Evolutionary conservation across 352 stramenopile species (phyloP), one percentile per base, ranked within the genome.

Genomic region (Globisporangium abappressorium): DNA sequence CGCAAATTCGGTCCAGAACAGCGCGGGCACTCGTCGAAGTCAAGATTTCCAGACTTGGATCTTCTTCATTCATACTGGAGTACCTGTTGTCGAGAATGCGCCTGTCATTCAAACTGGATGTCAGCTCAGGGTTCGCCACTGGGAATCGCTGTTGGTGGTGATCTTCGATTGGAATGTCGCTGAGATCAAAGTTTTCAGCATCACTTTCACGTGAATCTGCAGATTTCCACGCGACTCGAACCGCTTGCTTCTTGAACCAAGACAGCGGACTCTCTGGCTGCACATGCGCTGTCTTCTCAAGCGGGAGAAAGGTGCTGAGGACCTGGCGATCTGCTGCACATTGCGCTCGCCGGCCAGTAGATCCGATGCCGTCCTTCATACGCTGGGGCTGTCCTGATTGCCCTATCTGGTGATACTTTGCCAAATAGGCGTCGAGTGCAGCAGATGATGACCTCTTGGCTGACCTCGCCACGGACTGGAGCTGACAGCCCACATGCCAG

Each of bases 241-340:
- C 30, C 18, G 77, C 77, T 65, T 85, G 74, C n/a, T 69, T 78
- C 24, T 75, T 69, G 28, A 88, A 84, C 2, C 80, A 72, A 38
- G 80, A 85, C 22, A 85, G 59, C 5, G 80, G 80, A 15, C 77
- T 85, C 46, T 76, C 67, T 28, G 70, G 66, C 6, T 36, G 34
- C 7, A 33, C 28, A 2, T 41, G 54, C 5, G 26, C 54, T 18
- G 2, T 15, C 34, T 18, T 59, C 26, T n/a, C 26, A 20, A 5
- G 5, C 5, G 26, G 26, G 8, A 41, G 54, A 47, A 47, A 47
- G 38, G 38, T 20, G 38, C 38, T 47, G 38, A 47, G 38, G 4
- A 47, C 38, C 12, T 47, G 38, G 4, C 14, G 38, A 20, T 47
- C 14, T 47, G 14, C 14, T 47, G 5, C 14, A 20, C 12, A 47